A percentile compares a stretch with the other conserved stretches of the same genome.
These are phyloP conservation scores for Tylopilus vinaceipallidus DNA, from an alignment of 768 basidiomycete species.

Conservation along the genomic window DNA sequence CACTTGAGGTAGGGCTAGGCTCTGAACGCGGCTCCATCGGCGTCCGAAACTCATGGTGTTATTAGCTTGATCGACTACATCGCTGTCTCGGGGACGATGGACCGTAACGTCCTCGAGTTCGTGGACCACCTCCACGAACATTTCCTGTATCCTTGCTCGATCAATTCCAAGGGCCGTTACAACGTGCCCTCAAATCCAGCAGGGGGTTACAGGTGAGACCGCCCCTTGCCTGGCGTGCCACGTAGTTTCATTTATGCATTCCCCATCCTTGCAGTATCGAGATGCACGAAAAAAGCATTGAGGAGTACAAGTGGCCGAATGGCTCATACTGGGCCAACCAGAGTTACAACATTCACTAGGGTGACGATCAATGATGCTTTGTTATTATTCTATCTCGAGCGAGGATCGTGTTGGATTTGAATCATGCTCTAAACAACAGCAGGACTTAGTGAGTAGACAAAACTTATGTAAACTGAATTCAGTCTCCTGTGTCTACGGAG, in stretches of 20 bases:
- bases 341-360: conserved; percentile 3
- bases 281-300: conserved; percentile 80
- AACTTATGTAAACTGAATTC: too few relatives aligned
- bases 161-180: conserved; percentile 82
- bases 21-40: background rate
- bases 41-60: background rate
- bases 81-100: conserved; percentile 86
- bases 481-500: background rate
- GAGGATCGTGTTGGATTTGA: background rate
- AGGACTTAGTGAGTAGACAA: too few relatives aligned
- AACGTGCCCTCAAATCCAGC: conserved; percentile 75
- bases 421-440: background rate
- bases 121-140: conserved; percentile 94
- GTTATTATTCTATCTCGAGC: background rate
- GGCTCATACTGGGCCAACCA: conserved; percentile 42
- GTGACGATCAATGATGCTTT: background rate
- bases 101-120: conserved; percentile 90
- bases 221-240: background rate
- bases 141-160: conserved; percentile 84
- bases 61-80: conserved; percentile 90
- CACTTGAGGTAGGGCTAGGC: conserved; percentile 59
- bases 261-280: conserved; percentile 71
- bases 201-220: conserved; percentile 61
- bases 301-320: conserved; percentile 81
- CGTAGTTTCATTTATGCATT: background rate